Evolutionary conservation across 2,329 filamentous ascomycete species (phyloP), one percentile per base, ranked within the genome.

Genomic region (Trichothecium sympodiale): DNA sequence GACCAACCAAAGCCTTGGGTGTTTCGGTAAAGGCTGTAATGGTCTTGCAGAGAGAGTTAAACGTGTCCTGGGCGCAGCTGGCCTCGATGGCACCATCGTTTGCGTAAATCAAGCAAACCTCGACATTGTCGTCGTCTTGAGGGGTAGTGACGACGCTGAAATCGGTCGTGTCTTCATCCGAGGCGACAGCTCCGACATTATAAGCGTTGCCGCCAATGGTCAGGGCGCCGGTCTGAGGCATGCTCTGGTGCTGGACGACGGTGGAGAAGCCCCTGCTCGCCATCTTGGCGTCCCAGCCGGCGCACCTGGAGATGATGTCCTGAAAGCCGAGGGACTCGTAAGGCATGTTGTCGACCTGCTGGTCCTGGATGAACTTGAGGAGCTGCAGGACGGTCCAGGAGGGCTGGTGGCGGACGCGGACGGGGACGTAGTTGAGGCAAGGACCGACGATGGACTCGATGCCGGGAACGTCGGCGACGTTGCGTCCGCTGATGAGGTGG

Each of bases 371-470:
- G 31, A 56, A 53, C 10, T 39, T 45, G 4, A 65, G 52, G 13
- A 66, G 52, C 18, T 61, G 44, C 0, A 54, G 46, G 1, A 60
- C 59, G 0, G 53, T 61, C 40, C 47, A 48, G 47, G 34, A 48
- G 40, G 12, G 47, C 43, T 31, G 17, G 40, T 61, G 54, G 2
- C 9, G 29, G 1, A 62, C 54, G 4, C 60, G 55, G 4, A 63
- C 58, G 12, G 60, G 61, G 0, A 63, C 51, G 43, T 61, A 54
- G 43, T 63, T 62, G 34, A 64, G 41, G 32, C 60, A 63, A 8
- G 57, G 59, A 0, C 61, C 61, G 12, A 62, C 46, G 23, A 62
- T 57, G 14, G 15, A 17, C 28, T 55, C 56, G n/a, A 60, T 46
- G 5, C 56, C 56, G 2, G 45, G 42, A 9, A 61, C 48, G 5